Evolutionary conservation across 768 basidiomycete genomes (phyloP).

Genomic region (Hypholoma sublateritium): DNA sequence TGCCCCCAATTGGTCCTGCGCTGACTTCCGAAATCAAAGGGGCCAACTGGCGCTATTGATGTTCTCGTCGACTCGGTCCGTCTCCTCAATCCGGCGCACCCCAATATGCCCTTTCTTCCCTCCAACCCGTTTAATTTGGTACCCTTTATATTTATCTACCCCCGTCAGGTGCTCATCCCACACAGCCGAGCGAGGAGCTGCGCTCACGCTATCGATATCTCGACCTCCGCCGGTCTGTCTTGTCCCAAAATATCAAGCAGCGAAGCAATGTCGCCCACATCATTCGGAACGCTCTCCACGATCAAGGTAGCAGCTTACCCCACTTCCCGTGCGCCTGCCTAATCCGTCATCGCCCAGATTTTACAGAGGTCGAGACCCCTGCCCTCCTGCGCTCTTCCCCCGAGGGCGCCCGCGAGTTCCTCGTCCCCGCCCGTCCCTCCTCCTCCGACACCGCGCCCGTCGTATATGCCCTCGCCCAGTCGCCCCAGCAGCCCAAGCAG

Average conservation of each 20-base stretch:
- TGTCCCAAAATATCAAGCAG: constrained; percentile 79
- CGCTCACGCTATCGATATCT: constrained; percentile 85
- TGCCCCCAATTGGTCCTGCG: not conserved
- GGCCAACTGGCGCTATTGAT: constrained; percentile 74
- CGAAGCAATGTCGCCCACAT: constrained; percentile 82
- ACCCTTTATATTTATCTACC: constrained; percentile 17
- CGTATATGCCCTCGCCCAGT: constrained; percentile 92
- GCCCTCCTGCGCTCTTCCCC: constrained; percentile 88
- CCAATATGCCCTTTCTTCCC: constrained; percentile 80
- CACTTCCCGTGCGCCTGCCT: not conserved
- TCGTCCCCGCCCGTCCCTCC: constrained; percentile 74
- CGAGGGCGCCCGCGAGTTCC: constrained; percentile 92
- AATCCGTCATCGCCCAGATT: constrained; percentile 49
- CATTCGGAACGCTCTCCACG: constrained; percentile 70
- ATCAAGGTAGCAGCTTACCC: constrained; percentile 50
- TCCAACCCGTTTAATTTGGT: constrained; percentile 73
- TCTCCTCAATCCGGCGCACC: constrained; percentile 77
- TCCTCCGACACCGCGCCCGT: constrained; percentile 31
- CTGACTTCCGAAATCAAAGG: constrained; percentile 28
- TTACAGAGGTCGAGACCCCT: constrained; percentile 93
- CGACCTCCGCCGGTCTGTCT: constrained; percentile 75
- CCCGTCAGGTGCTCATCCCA: constrained; percentile 9
- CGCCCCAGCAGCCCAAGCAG: constrained; percentile 96
- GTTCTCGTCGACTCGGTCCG: constrained; percentile 68
- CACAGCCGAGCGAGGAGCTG: constrained; percentile 82